Evolutionary conservation across 139 green algal species (phyloP), one percentile per base, ranked within the genome.

Genomic region (Chlorella sp.): DNA sequence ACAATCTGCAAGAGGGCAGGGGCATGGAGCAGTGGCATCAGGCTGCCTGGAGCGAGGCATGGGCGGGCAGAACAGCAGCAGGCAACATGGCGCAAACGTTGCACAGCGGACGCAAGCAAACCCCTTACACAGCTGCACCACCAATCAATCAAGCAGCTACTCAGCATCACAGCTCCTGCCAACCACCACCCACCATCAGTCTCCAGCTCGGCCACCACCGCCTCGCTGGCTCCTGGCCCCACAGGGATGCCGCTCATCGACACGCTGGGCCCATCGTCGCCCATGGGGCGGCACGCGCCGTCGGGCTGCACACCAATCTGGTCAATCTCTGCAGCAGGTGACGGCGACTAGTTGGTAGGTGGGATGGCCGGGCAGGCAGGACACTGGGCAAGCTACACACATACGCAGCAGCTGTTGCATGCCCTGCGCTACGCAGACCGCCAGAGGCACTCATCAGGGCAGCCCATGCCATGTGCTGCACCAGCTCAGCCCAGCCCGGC

Each of bases 181-280:
- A 41, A 21, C 41, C 39, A 30, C n/a, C n/a, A 20, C 78, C 25
- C 78, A 83, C 78, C 81, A 15, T 86, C 81, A 9, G 69, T 80
- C 16, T 69, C 60, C 28, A 91, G 82, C 56, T 90, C 87, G 21
- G 83, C 78, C 18, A 90, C 25, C 34, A 90, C 81, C 68, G 47
- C 30, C 41, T 63, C 57, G 68, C 74, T 74, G 47, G 82, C 83
- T 63, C 87, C 87, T 18, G 83, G 82, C 1, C 80, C 87, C 20
- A 90, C 65, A 3, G 87, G 87, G 55, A 90, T 90, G 30, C 82
- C 87, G 11, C 82, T 73, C 51, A 74, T 56, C 4, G 85, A 67
- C 2, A 76, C 2, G 41, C 41, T 9, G 23, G 25, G 36, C 38
- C 32, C 80, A 26, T 36, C 63, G 55, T 17, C 78, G 38, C 73